Conservation (phyloP, 1,284 basidiomycete species). For the Cutaneotrichosporon spelunceum region DNA sequence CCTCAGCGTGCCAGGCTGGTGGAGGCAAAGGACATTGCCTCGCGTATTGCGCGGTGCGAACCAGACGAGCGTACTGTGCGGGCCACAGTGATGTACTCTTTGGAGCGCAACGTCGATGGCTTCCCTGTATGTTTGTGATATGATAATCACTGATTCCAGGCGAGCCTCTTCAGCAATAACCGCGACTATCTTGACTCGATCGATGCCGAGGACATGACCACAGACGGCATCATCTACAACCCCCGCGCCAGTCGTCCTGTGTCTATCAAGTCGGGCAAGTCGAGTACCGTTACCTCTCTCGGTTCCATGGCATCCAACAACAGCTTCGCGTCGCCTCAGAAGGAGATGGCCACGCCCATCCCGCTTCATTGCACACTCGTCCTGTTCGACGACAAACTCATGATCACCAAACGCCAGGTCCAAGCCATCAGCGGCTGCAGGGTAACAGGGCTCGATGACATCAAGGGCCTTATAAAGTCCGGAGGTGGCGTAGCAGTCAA, state of each 20-base stretch:
- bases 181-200: slow-evolving; percentile 88
- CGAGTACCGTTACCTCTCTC: slow-evolving; percentile 53
- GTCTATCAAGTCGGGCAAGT: slow-evolving; percentile 30
- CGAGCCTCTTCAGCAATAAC: slow-evolving; percentile 76
- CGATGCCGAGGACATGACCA: slow-evolving; percentile 80
- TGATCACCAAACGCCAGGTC: slow-evolving; percentile 82
- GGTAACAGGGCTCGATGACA: slow-evolving; percentile 79
- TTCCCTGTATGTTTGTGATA: slow-evolving; percentile 63
- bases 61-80: slow-evolving; percentile 85
- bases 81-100: slow-evolving; percentile 82
- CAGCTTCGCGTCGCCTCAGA: slow-evolving; percentile 15
- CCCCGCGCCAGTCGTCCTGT: slow-evolving; percentile 7
- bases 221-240: slow-evolving; percentile 49
- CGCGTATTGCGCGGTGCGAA: slow-evolving; percentile 87
- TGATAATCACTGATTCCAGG: slow-evolving; percentile 38
- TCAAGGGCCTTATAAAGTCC: slow-evolving; percentile 68
- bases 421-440: slow-evolving; percentile 68
- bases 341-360: slow-evolving; percentile 4
- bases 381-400: slow-evolving; percentile 90
- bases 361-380: slow-evolving; percentile 81
- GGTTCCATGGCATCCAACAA: slow-evolving; percentile 57
- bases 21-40: slow-evolving; percentile 83
- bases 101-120: slow-evolving; percentile 79
- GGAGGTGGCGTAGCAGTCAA: slow-evolving; percentile 49
- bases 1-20: slow-evolving; percentile 73